Percentiles rank a stretch among this genome's conserved stretches.
phyloP scores from a whole-genome alignment of 148 eudicot genomes.

The Arctostaphylos glauca region DNA sequence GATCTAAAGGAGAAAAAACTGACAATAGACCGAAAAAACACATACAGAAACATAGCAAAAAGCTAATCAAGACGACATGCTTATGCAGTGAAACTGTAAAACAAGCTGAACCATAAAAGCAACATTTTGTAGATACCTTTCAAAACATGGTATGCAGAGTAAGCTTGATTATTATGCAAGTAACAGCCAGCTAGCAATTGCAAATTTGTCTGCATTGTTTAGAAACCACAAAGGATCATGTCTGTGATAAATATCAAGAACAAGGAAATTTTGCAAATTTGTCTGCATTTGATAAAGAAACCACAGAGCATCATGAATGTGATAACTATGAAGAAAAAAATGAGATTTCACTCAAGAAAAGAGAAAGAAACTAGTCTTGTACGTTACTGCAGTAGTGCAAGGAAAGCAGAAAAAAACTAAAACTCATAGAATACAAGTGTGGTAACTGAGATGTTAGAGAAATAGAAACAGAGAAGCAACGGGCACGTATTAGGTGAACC shows the following conservation, averaged over 20 bases:
- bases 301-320: not conserved
- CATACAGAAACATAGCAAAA: not conserved
- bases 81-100: not conserved
- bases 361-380: not conserved
- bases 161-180: slow-evolving; percentile 83
- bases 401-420: not conserved
- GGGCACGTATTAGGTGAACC: not conserved
- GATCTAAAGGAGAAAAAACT: not conserved
- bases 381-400: not conserved
- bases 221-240: not conserved
- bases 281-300: not conserved
- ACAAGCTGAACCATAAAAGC: not conserved
- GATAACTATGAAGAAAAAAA: not conserved
- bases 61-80: not conserved
- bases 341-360: not conserved
- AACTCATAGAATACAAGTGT: not conserved
- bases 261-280: not conserved
- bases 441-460: not conserved
- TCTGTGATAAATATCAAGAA: not conserved
- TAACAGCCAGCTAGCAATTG: slow-evolving; percentile 85
- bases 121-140: slow-evolving; percentile 49
- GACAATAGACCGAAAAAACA: slow-evolving; percentile 6
- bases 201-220: slow-evolving; percentile 63
- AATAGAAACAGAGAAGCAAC: not conserved
- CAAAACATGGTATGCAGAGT: slow-evolving; percentile 78